Evolutionary conservation across 805 yeast species (phyloP), one percentile per base, ranked within the genome.

Genomic region (Komagataella mondaviorum): DNA sequence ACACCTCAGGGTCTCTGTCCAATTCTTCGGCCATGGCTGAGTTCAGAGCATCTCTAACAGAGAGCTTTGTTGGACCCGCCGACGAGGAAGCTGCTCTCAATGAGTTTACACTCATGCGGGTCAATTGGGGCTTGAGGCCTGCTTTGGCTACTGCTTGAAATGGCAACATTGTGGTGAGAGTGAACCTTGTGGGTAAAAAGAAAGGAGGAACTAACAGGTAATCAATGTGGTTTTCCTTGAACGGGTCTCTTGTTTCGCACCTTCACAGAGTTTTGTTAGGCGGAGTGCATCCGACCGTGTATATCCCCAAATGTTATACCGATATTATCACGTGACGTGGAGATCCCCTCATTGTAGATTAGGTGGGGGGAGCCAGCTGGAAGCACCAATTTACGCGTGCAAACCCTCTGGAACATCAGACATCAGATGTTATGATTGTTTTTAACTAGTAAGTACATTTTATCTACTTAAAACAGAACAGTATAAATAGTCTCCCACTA

Each of bases 21-120:
- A 93, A 77, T 73, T 93, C 99, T 74, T 93, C 99, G 53, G 96
- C 96, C 70, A 93, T 76, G 30, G 96, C 99, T 57, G 83, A 73
- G 76, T 93, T 93, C 60, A 93, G 73, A 48, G 99, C 99, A 62
- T 93, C 99, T 77, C 99, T 85, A 53, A 93, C 97, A 14, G 98
- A 88, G 78, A 91, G 78, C 54, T 73, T 70, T 51, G 73, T 71
- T 45, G 81, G 70, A 56, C 78, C 83, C 23, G 81, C 64, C 18
- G 77, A 63, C 7, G 73, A 65, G 6, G 78, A 71, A 6, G 78
- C 78, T 49, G 66, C 59, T 64, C 77, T 70, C 46, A 64, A 54
- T 18, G 70, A 59, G 48, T 59, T 30, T 30, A 30, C 39, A 30
- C 39, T 30, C 39, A 30, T 30, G 39, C 39, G 39, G 39, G 63